A percentile compares a stretch with the other conserved stretches of the same genome.
These are phyloP conservation scores for Bauhinia variegata DNA, from an alignment of 306 rosid species.

Conservation along the genomic window DNA sequence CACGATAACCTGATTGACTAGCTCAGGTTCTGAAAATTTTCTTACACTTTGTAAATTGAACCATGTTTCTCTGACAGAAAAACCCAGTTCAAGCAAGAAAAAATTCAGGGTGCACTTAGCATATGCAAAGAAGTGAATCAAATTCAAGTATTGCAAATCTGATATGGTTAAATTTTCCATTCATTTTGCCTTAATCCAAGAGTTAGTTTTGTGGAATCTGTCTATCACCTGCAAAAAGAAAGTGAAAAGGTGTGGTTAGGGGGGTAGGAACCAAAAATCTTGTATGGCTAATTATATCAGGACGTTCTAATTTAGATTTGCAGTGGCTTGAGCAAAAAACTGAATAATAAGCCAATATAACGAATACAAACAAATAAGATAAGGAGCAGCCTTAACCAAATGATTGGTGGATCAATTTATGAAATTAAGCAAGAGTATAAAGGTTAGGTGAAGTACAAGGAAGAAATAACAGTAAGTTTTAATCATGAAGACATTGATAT, in stretches of 20 bases:
- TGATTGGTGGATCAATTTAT: not conserved
- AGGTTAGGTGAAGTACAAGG: not conserved
- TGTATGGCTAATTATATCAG: not conserved
- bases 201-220: not conserved
- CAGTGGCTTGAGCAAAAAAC: too few species aligned
- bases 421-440: not conserved
- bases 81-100: not conserved
- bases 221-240: conserved; percentile 1
- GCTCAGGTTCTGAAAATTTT: not conserved
- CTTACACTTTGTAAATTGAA: not conserved
- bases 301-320: not conserved
- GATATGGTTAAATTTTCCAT: not conserved
- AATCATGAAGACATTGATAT: not conserved
- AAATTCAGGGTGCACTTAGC: not conserved
- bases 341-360: too few species aligned
- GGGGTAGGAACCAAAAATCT: not conserved
- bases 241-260: not conserved
- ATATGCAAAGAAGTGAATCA: conserved; percentile 6
- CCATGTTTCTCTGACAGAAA: not conserved
- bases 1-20: not conserved
- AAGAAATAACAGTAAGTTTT: not conserved
- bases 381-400: not conserved
- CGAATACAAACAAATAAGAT: not conserved
- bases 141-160: not conserved
- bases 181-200: not conserved